phyloP scores from a whole-genome alignment of 164 flowering plant species.

The Annona squamosa region DNA sequence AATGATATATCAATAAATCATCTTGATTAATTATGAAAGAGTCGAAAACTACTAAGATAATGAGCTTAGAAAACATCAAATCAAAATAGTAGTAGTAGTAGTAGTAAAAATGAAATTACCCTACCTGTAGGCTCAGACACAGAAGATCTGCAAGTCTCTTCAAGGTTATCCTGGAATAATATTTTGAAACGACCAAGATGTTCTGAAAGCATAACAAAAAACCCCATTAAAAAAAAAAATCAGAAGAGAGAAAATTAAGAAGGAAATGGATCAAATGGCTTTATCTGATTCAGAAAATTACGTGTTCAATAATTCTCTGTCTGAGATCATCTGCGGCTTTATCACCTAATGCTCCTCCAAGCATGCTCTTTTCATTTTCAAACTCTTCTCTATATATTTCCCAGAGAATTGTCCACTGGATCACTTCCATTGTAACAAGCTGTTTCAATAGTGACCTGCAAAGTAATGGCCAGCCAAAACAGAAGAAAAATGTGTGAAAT shows the following conservation, averaged over 20 bases:
- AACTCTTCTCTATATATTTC: conserved; percentile 61
- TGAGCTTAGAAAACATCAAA: too few relatives aligned
- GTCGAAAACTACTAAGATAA: too few relatives aligned
- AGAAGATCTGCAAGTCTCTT: conserved; percentile 84
- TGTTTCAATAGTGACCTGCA: conserved; percentile 73
- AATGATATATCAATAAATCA: too few relatives aligned
- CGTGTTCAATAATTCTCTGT: conserved; percentile 93
- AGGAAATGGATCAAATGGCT: not conserved
- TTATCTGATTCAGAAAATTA: conserved; percentile 17
- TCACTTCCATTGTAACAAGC: conserved; percentile 91
- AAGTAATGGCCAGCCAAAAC: conserved; percentile 6
- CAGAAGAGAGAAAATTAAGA: not conserved
- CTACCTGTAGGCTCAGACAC: conserved; percentile 82
- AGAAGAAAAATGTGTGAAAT: not conserved
- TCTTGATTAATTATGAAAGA: too few relatives aligned
- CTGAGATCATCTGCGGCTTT: conserved; percentile 89
- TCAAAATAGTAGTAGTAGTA: too few relatives aligned
- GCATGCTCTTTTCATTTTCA: conserved; percentile 77
- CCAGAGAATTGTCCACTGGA: conserved; percentile 92
- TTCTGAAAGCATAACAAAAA: conserved; percentile 42
- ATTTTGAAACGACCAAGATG: conserved; percentile 90
- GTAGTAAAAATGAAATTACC: not conserved
- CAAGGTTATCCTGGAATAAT: conserved; percentile 83
- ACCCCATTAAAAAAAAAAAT: not conserved
- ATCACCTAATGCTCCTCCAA: conserved; percentile 76